Conservation (phyloP, 768 basidiomycete species). For the Coprinellus micaceus region DNA sequence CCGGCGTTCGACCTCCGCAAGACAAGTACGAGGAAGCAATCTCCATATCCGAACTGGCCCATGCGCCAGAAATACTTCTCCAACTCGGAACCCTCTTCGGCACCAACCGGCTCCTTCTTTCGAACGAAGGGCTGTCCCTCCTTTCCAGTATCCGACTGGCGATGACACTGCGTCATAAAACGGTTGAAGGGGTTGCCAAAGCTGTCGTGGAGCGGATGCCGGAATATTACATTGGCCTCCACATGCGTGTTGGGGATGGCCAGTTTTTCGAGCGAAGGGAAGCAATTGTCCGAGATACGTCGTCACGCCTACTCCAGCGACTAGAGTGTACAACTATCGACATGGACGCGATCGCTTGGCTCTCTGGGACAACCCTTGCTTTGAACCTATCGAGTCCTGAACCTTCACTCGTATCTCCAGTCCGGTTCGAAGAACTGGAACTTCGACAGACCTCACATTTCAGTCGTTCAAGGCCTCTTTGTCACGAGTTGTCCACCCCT, state of each 20-base stretch:
- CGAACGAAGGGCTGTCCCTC: conserved; percentile 34
- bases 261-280: conserved; percentile 43
- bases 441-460: not conserved
- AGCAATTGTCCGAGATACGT: conserved; percentile 44
- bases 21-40: conserved; percentile 43
- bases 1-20: conserved; percentile 26
- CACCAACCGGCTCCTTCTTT: conserved; percentile 59
- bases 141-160: conserved; percentile 45
- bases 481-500: conserved; percentile 13
- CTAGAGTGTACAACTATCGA: conserved; percentile 15
- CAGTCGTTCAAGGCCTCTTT: not conserved
- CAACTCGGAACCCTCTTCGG: conserved; percentile 77
- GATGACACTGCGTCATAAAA: conserved; percentile 54
- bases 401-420: too few relatives aligned
- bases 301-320: conserved; percentile 53
- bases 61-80: conserved; percentile 46
- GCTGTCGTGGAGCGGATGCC: conserved; percentile 42
- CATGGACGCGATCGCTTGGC: not conserved
- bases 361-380: not conserved
- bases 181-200: conserved; percentile 26
- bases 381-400: not conserved
- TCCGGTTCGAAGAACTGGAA: not conserved
- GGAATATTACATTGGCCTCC: conserved; percentile 54
- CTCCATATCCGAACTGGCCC: conserved; percentile 39
- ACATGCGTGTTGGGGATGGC: conserved; percentile 70